Evolutionary conservation across 1,284 basidiomycete genomes (phyloP), one percentile per base, ranked within the genome.

Genomic region (Singerocomus inundabilis): DNA sequence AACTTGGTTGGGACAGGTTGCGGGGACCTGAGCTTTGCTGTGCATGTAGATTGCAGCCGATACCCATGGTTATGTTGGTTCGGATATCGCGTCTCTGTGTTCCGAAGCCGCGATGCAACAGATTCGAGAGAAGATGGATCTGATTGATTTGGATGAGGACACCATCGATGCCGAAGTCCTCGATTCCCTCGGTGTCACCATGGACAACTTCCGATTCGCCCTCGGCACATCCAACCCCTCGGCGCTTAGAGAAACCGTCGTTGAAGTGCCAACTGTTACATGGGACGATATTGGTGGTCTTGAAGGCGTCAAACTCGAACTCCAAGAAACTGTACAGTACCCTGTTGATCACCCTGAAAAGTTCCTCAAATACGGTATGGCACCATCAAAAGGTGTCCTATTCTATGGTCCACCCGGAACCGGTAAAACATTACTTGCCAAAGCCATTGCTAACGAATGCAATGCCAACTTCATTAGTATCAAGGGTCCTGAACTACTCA

Each of bases 281-380:
- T 99, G 96, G 96, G 88, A 94, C 81, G 96, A 99, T 64, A 88
- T 99, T 68, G 96, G 96, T 84, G 96, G 97, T 74, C 84, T 99
- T 72, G 96, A 97, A 56, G 98, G 98, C 75, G 96, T 99, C 88
- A 99, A 99, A 79, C 86, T 86, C 73, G 96, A 99, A 76, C 79
- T 99, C 41, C 97, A 99, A 71, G 97, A 99, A 77, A 99, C 97
- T 10, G 96, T 99, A 1, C 95, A 98, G 67, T 99, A 98, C 78
- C 97, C 97, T 48, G 96, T 99, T 71, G 97, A 99, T 74, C 97
- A 99, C 69, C 97, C 97, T 56, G 97, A 99, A 71, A 98, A 98
- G 78, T 99, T 99, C 92, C 82, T 98, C 87, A 99, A 99, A 79
- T 99, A 99, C 65, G 97, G 97, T 58, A 97, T 99, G 92, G 93